phyloP scores from a whole-genome alignment of 768 basidiomycete species.

The Mycena rosella region DNA sequence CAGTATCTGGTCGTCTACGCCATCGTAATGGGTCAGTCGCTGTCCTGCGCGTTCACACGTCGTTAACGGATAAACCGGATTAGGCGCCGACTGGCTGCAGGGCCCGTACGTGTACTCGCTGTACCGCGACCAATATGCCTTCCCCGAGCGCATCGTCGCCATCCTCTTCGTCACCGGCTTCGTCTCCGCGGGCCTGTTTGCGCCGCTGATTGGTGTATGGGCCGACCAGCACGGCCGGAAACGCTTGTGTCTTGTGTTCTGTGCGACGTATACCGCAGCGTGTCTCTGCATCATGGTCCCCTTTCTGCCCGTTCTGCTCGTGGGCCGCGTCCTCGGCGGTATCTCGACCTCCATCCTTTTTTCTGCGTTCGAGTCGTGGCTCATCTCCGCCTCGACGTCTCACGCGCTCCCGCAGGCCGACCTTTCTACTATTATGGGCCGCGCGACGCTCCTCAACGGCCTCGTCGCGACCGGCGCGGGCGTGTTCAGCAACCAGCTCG shows the following conservation, averaged over 20 bases:
- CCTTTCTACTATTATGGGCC: slow-evolving; percentile 78
- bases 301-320: slow-evolving; percentile 68
- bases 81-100: slow-evolving; percentile 85
- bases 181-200: slow-evolving; percentile 74
- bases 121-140: slow-evolving; percentile 75
- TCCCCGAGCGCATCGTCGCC: slow-evolving; percentile 74
- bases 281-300: slow-evolving; percentile 72
- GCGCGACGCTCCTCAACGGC: slow-evolving; percentile 80
- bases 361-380: slow-evolving; percentile 84
- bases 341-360: slow-evolving; percentile 82
- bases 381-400: slow-evolving; percentile 71
- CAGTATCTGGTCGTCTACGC: slow-evolving; percentile 78
- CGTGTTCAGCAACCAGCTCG: slow-evolving; percentile 74
- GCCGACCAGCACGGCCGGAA: slow-evolving; percentile 83
- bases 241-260: slow-evolving; percentile 77
- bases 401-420: slow-evolving; percentile 66
- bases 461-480: slow-evolving; percentile 79
- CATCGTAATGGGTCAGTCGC: slow-evolving; percentile 75
- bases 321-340: slow-evolving; percentile 77
- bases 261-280: slow-evolving; percentile 71
- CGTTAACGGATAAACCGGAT: slow-evolving; percentile 12
- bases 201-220: slow-evolving; percentile 82
- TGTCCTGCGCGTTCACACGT: slow-evolving; percentile 11
- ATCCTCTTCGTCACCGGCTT: slow-evolving; percentile 85
- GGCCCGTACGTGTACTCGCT: slow-evolving; percentile 85